Evolutionary conservation across 495 filamentous ascomycete genomes (phyloP).

Genomic region (Jackrogersella minutella): DNA sequence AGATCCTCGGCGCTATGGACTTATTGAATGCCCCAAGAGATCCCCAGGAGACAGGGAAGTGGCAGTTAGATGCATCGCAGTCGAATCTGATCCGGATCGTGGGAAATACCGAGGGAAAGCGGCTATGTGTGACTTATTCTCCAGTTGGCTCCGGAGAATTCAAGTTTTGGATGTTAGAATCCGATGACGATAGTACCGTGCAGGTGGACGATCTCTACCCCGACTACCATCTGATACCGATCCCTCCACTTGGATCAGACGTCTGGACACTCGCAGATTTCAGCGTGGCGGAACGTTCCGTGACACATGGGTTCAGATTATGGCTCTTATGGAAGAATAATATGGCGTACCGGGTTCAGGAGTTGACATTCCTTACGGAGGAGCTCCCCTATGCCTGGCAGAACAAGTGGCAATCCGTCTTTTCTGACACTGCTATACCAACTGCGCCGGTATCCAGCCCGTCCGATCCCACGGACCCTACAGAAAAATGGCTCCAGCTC

Average conservation of each 20-base stretch:
- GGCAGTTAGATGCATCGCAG: conserved; percentile 79
- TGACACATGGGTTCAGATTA: conserved; percentile 60
- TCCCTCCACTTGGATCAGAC: conserved; percentile 72
- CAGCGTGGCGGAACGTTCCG: conserved; percentile 60
- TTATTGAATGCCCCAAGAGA: conserved; percentile 48
- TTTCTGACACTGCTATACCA: conserved; percentile 66
- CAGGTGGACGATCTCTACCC: conserved; percentile 76
- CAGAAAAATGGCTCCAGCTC: conserved; percentile 74
- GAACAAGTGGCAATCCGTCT: conserved; percentile 75
- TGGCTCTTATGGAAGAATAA: conserved; percentile 93
- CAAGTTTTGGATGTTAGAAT: conserved; percentile 89
- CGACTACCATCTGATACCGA: conserved; percentile 67
- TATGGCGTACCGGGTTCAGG: conserved; percentile 75
- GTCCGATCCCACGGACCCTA: conserved; percentile 69
- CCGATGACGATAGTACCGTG: conserved; percentile 66
- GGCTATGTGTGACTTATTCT: conserved; percentile 84
- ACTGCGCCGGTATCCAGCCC: conserved; percentile 61
- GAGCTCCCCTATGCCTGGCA: conserved; percentile 65
- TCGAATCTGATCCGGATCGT: conserved; percentile 76
- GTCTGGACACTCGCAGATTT: conserved; percentile 92
- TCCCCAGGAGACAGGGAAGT: conserved; percentile 66
- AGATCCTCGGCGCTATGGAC: conserved; percentile 59
- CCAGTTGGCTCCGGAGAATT: conserved; percentile 87
- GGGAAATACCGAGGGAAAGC: conserved; percentile 68
- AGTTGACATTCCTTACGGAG: conserved; percentile 48